Base-by-base conservation (phyloP, 192 early-diverging fungal species). In the Oehlia diaphana region DNA sequence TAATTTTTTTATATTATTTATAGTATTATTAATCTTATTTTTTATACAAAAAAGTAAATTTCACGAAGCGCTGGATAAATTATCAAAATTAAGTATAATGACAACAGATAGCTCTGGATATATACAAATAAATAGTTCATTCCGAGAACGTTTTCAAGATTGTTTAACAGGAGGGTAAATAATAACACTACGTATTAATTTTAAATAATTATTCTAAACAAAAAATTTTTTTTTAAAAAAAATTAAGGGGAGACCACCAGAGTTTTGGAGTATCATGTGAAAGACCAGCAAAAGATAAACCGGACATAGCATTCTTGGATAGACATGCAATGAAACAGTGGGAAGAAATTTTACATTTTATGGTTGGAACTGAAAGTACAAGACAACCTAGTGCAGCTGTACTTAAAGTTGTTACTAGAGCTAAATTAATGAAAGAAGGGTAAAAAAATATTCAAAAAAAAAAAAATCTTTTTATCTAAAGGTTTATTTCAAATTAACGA, bases 311-410 rank as follows among this genome's bases (percentile, higher is more conserved):
- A 8, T 92, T 92, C 74, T 82, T 99, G 80, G 95, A 96, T 79
- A 82, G 88, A 23, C 93, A 97, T 81, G 94, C 96, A 3, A 89
- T 86, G 33, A 90, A 93, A 49, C 85, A 90, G 62, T 99, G 97
- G 97, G 96, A 99, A 83, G 82, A 92, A 3, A 95, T 98, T 37
- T 81, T 99, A 78, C 96, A 98, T 77, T 98, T 91, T 74, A 93
- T 99, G 91, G 96, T 98, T 6, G 96, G 97, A 0, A 96, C 92
- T 3, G 87, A 91, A 14, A 85, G 88, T 28, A 89, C 87, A 8
- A 81, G 89, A 21, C 86, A 86, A 50, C 91, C 93, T 33, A 92
- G 90, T 61, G 87, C 90, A 14, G 92, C 93, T 47, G 92, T 94
- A 23, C 81, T 92, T 13, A 87, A 89, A 39, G 86, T 98, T 16